phyloP scores from a whole-genome alignment of 2,329 filamentous ascomycete genomes.

The Penicillium sp. region DNA sequence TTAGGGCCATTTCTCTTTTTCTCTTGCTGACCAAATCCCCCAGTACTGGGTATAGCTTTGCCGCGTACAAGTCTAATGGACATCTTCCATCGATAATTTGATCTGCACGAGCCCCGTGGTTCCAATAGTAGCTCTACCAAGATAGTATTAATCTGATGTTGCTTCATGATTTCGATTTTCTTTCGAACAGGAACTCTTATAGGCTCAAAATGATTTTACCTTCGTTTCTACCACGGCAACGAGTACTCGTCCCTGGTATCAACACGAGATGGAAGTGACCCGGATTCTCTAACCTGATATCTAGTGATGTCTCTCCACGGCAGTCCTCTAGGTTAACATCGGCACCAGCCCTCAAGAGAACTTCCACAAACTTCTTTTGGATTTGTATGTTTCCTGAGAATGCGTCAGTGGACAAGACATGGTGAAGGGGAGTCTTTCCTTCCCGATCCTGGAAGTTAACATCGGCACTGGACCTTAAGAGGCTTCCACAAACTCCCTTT shows the following conservation, averaged over 20 bases:
- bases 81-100: background rate
- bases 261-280: background rate
- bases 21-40: background rate
- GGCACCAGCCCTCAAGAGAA: background rate
- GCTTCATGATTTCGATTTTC: background rate
- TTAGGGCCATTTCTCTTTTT: no score
- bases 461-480: background rate
- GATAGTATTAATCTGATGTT: background rate
- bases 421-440: background rate
- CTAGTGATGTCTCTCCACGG: background rate
- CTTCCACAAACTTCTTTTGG: background rate
- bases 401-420: fast-evolving
- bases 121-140: background rate
- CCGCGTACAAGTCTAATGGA: background rate
- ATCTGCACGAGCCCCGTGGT: background rate
- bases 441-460: background rate
- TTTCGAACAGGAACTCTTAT: background rate
- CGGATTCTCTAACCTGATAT: background rate
- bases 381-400: background rate
- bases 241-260: background rate
- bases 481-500: background rate
- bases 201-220: background rate
- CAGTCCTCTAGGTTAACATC: background rate
- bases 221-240: background rate
- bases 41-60: background rate